Evolutionary conservation across 805 yeast species (phyloP).

Genomic region (Barnettozyma californica): DNA sequence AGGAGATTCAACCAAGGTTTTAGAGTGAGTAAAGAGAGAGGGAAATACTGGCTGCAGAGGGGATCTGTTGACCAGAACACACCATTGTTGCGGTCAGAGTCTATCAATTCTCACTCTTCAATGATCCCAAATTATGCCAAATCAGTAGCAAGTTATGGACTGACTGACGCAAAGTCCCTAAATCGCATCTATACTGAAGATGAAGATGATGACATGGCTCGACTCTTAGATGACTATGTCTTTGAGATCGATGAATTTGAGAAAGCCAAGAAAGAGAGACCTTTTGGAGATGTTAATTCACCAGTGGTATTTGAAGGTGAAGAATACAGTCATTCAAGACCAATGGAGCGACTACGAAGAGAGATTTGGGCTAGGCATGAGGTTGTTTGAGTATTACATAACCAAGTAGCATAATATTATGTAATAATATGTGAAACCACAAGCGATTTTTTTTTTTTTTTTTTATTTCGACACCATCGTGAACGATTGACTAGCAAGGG

Average conservation of each 20-base stretch:
- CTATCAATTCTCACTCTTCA: conserved; percentile 20
- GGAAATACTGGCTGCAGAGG: conserved; percentile 63
- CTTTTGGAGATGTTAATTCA: conserved; percentile 36
- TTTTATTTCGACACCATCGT: neutral
- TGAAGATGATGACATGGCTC: conserved; percentile 7
- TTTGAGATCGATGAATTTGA: conserved; percentile 32
- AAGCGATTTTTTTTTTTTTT: neutral
- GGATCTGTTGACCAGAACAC: conserved; percentile 12
- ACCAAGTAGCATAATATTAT: too few relatives aligned
- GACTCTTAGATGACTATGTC: conserved; percentile 23
- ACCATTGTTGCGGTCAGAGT: conserved; percentile 18
- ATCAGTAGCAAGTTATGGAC: conserved; percentile 13
- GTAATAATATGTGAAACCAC: neutral
- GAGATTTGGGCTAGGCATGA: conserved; percentile 21
- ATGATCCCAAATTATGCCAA: conserved; percentile 23
- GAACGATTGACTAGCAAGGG: neutral
- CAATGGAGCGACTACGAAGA: conserved; percentile 23
- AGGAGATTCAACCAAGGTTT: conserved; percentile 78
- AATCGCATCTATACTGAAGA: conserved; percentile 7
- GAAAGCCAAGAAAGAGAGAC: conserved; percentile 29
- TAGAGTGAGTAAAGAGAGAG: conserved; percentile 65
- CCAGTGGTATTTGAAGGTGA: conserved; percentile 33
- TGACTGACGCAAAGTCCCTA: neutral
- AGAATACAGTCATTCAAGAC: conserved; percentile 23
- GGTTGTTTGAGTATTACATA: neutral